phyloP scores from a whole-genome alignment of 106 monocot species.

The Acorus gramineus region DNA sequence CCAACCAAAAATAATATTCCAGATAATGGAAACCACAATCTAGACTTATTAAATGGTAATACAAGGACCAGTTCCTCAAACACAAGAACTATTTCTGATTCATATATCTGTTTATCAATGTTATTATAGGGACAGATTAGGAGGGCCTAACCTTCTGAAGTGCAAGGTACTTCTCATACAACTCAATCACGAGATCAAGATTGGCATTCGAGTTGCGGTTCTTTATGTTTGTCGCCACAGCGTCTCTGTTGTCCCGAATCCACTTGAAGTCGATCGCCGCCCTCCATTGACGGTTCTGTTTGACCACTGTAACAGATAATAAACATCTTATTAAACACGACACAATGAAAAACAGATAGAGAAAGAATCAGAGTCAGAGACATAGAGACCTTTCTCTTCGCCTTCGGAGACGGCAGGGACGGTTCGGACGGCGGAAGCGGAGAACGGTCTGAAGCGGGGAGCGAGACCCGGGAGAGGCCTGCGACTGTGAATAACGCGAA shows the following conservation, averaged over 20 bases:
- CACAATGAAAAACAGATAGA: background rate
- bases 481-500: background rate
- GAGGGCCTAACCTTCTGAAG: slow-evolving; percentile 78
- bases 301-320: slow-evolving; percentile 3
- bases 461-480: background rate
- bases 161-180: slow-evolving; percentile 60
- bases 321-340: background rate
- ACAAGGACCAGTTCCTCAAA: background rate
- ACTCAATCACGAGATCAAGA: slow-evolving; percentile 72
- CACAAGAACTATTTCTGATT: background rate
- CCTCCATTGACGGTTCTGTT: slow-evolving; percentile 61
- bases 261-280: slow-evolving; percentile 97
- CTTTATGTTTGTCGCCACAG: slow-evolving; percentile 62
- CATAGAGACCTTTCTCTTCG: slow-evolving; percentile 33
- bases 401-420: background rate
- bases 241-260: slow-evolving; percentile 84
- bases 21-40: too few species aligned
- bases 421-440: slow-evolving; percentile 17
- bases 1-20: too few species aligned
- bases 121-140: background rate
- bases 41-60: too few species aligned
- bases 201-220: slow-evolving; percentile 71
- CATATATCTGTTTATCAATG: too few species aligned
- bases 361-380: background rate
- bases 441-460: slow-evolving; percentile 10